These are phyloP conservation scores for Colletotrichum plurivorum DNA, from an alignment of 2,329 filamentous ascomycete genomes.

Conservation along the genomic window DNA sequence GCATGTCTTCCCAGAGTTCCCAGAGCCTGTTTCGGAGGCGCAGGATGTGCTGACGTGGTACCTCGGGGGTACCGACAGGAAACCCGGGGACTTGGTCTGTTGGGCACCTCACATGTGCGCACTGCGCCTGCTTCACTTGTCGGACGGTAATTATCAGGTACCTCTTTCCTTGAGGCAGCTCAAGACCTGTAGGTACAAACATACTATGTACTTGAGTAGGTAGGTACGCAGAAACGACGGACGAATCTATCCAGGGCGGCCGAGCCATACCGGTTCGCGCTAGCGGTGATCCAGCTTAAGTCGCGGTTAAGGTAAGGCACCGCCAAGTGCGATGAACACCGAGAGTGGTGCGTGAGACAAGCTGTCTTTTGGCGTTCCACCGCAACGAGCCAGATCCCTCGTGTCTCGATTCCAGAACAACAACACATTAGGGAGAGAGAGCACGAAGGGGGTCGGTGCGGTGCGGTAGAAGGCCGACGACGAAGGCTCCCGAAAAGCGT, in stretches of 20 bases:
- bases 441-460: background rate
- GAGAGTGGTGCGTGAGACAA: slow-evolving; percentile 23
- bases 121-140: background rate
- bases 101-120: background rate
- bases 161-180: background rate
- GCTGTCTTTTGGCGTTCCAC: slow-evolving; percentile 28
- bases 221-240: background rate
- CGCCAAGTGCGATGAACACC: background rate
- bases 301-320: background rate
- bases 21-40: slow-evolving; percentile 28
- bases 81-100: background rate
- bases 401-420: slow-evolving; percentile 6
- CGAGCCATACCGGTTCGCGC: slow-evolving; percentile 11
- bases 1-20: slow-evolving; percentile 15
- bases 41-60: slow-evolving; percentile 24
- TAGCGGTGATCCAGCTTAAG: slow-evolving; percentile 24
- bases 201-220: background rate
- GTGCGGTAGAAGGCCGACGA: background rate
- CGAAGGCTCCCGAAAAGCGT: background rate
- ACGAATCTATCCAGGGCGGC: background rate
- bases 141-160: too few relatives aligned
- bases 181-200: background rate
- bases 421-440: too few relatives aligned
- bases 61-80: slow-evolving; percentile 24
- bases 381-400: slow-evolving; percentile 8